Evolutionary conservation across 768 basidiomycete genomes (phyloP).

Genomic region (Russula earlei): DNA sequence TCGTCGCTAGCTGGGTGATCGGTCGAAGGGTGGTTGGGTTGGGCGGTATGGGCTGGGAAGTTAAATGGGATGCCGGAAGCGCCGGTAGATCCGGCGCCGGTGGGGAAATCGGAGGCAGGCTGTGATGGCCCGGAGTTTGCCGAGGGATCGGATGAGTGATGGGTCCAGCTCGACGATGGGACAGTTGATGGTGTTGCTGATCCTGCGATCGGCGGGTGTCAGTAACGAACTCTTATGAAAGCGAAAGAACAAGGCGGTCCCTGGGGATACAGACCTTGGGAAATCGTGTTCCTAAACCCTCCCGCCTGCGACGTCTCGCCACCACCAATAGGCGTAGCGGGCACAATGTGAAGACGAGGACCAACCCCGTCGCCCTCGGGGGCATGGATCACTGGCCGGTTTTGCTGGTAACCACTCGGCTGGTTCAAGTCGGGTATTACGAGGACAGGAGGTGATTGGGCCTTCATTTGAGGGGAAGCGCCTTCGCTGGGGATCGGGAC

Average conservation of each 20-base stretch:
- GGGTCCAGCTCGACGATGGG: conserved; percentile 14
- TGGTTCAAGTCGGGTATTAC: conserved; percentile 46
- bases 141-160: conserved; percentile 23
- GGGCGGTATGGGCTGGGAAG: conserved; percentile 10
- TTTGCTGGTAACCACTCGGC: conserved; percentile 28
- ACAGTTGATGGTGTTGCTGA: conserved; percentile 19
- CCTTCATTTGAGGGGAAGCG: conserved; percentile 35
- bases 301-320: conserved; percentile 37
- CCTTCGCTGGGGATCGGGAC: conserved; percentile 37
- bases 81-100: conserved; percentile 14
- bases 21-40: background rate
- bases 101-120: conserved; percentile 3
- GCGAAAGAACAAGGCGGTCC: background rate
- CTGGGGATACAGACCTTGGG: conserved; percentile 38
- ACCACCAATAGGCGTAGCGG: conserved; percentile 69
- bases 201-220: conserved; percentile 14
- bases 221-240: conserved; percentile 8
- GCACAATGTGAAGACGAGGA: conserved; percentile 69
- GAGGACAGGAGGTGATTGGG: conserved; percentile 55
- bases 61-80: conserved; percentile 15
- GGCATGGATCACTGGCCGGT: conserved; percentile 48
- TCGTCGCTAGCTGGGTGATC: conserved; percentile 16
- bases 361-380: conserved; percentile 46
- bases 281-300: conserved; percentile 44
- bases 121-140: conserved; percentile 16